These are phyloP conservation scores for Canavalia ensiformis DNA, from an alignment of 306 rosid genomes.

Conservation along the genomic window DNA sequence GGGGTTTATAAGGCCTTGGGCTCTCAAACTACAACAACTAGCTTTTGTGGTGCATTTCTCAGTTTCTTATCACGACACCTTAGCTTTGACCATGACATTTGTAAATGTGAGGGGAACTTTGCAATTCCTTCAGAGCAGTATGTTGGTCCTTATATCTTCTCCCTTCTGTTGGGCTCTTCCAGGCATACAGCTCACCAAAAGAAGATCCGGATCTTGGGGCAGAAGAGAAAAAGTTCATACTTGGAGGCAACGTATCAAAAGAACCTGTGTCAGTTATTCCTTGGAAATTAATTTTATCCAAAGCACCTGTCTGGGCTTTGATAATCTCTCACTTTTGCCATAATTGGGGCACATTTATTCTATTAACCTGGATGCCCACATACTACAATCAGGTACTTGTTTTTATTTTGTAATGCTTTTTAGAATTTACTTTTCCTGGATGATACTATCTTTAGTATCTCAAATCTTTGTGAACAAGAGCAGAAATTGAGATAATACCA, in stretches of 20 bases:
- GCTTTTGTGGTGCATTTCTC: too few species aligned
- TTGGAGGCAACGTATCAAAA: constrained; percentile 74
- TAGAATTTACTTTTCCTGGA: constrained; percentile 3
- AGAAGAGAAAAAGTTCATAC: constrained; percentile 72
- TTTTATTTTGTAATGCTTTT: neutral
- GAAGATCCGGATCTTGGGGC: constrained; percentile 78
- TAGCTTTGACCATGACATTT: constrained; percentile 30
- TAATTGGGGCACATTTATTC: constrained; percentile 98
- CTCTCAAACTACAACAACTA: too few species aligned
- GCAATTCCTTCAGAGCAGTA: constrained; percentile 11
- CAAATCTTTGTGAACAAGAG: constrained; percentile 25
- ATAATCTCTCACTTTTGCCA: constrained; percentile 93
- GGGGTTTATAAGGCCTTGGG: too few species aligned
- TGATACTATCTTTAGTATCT: constrained; percentile 4
- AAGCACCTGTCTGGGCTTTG: constrained; percentile 98
- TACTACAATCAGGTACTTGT: constrained; percentile 94
- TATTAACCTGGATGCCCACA: constrained; percentile 98
- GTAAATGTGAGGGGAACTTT: constrained; percentile 31
- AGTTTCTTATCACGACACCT: neutral
- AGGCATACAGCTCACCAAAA: constrained; percentile 95
- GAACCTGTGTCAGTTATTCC: constrained; percentile 90
- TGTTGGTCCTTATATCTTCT: constrained; percentile 36
- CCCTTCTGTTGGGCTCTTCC: constrained; percentile 48
- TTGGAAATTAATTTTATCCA: constrained; percentile 91
- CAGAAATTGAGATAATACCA: neutral